phyloP scores from a whole-genome alignment of 805 yeast species.

The Brettanomyces naardenensis region DNA sequence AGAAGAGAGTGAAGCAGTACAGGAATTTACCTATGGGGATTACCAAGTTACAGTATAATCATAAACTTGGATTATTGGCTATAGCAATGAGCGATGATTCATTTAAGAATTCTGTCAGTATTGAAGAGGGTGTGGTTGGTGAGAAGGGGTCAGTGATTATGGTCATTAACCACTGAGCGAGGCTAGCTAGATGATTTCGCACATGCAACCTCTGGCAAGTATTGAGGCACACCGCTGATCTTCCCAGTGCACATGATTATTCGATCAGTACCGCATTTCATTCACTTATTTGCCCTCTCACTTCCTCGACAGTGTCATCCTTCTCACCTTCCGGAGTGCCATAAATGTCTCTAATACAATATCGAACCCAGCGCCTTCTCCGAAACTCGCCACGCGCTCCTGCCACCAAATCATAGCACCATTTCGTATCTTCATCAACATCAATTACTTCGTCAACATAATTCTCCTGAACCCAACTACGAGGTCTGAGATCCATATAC shows the following conservation, averaged over 20 bases:
- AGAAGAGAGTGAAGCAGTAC: constrained; percentile 20
- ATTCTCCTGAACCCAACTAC: constrained; percentile 51
- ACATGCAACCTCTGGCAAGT: too few species aligned
- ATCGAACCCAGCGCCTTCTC: constrained; percentile 62
- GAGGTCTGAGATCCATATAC: constrained; percentile 59
- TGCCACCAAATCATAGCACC: constrained; percentile 64
- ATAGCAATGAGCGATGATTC: constrained; percentile 37
- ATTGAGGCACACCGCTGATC: too few species aligned
- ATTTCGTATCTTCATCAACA: constrained; percentile 68
- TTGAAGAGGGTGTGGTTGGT: too few species aligned
- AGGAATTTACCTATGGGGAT: constrained; percentile 17
- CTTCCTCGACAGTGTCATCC: not conserved
- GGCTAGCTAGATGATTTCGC: too few species aligned
- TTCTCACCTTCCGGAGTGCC: constrained; percentile 7
- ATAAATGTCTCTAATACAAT: constrained; percentile 25
- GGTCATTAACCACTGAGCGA: too few species aligned
- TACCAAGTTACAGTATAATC: constrained; percentile 11
- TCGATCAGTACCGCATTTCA: too few species aligned
- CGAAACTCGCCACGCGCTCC: constrained; percentile 37
- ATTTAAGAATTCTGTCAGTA: constrained; percentile 22
- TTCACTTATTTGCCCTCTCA: too few species aligned
- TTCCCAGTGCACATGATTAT: too few species aligned
- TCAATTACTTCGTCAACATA: constrained; percentile 43
- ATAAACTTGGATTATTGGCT: constrained; percentile 18
- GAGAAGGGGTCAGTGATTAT: too few species aligned